These are phyloP conservation scores for Kazachstania taianensis DNA, from an alignment of 805 yeast species.

Conservation along the genomic window DNA sequence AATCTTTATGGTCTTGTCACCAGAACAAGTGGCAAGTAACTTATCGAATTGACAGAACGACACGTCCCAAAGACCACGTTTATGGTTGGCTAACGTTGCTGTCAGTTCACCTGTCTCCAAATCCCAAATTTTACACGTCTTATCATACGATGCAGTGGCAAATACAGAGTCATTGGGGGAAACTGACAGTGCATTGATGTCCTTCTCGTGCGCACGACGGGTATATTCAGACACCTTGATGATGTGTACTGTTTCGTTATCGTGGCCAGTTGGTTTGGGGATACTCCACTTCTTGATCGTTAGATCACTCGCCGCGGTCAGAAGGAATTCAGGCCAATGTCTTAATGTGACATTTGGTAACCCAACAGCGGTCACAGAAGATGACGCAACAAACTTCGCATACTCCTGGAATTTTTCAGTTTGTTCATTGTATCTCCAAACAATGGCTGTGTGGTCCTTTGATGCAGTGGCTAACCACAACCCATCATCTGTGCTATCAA, in stretches of 20 bases:
- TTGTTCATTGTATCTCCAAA: conserved; percentile 61
- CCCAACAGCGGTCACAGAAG: conserved; percentile 73
- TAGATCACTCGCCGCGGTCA: conserved; percentile 79
- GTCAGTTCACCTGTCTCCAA: conserved; percentile 74
- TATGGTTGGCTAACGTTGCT: conserved; percentile 81
- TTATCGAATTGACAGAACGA: conserved; percentile 74
- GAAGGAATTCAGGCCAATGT: conserved; percentile 50
- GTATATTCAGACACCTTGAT: conserved; percentile 72
- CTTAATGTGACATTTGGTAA: conserved; percentile 45
- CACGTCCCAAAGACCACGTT: conserved; percentile 90
- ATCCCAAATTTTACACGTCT: conserved; percentile 85
- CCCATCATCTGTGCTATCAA: conserved; percentile 75
- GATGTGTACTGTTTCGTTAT: conserved; percentile 17
- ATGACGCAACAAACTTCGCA: conserved; percentile 75
- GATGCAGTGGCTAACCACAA: conserved; percentile 86
- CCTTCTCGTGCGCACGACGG: conserved; percentile 93
- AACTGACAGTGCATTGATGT: conserved; percentile 79
- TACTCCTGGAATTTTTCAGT: conserved; percentile 34
- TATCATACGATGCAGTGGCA: conserved; percentile 93
- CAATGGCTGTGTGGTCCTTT: conserved; percentile 74
- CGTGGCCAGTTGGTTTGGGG: conserved; percentile 33
- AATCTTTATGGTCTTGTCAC: conserved; percentile 80
- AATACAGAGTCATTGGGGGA: conserved; percentile 83
- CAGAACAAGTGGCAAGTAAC: conserved; percentile 71
- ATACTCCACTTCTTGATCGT: conserved; percentile 81